A percentile compares a stretch with the other conserved stretches of the same genome.
Evolutionary conservation across 139 green algal genomes (phyloP).

Genomic region (Eudorina sp.): DNA sequence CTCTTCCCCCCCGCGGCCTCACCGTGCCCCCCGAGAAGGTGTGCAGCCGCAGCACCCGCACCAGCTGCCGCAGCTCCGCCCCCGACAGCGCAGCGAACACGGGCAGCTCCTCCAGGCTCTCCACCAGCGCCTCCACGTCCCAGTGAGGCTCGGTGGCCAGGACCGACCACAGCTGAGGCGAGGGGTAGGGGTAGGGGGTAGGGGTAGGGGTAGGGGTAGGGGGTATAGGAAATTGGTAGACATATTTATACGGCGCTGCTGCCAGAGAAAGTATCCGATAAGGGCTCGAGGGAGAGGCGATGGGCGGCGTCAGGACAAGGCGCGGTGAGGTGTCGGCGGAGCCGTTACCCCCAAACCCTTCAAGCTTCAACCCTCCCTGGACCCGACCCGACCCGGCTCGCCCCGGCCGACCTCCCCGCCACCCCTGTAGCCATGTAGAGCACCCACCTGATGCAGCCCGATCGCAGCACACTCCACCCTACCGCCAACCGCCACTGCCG

Average conservation of each 20-base stretch:
- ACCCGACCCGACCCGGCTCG: neutral
- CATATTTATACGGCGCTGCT: too few species aligned
- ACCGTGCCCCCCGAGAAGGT: conserved; percentile 24
- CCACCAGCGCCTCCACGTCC: conserved; percentile 43
- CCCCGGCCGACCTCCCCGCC: too few species aligned
- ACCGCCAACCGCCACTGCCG: neutral
- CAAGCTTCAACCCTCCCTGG: too few species aligned
- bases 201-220: neutral
- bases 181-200: neutral
- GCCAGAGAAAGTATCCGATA: too few species aligned
- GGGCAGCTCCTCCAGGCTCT: conserved; percentile 25
- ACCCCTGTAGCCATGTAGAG: too few species aligned
- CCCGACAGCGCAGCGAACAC: conserved; percentile 24
- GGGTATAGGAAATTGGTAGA: neutral
- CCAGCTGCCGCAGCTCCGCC: conserved; percentile 38
- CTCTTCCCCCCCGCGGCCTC: neutral
- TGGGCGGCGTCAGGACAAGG: too few species aligned
- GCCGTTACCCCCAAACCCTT: too few species aligned
- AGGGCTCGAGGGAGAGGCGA: too few species aligned
- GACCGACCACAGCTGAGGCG: neutral
- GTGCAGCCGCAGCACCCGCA: conserved; percentile 36
- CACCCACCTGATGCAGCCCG: conserved; percentile 23
- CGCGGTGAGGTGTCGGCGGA: too few species aligned
- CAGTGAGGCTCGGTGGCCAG: neutral
- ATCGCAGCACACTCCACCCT: conserved; percentile 25